Evolutionary conservation across 2,329 filamentous ascomycete species (phyloP).

Genomic region (Scedosporium minutisporum): DNA sequence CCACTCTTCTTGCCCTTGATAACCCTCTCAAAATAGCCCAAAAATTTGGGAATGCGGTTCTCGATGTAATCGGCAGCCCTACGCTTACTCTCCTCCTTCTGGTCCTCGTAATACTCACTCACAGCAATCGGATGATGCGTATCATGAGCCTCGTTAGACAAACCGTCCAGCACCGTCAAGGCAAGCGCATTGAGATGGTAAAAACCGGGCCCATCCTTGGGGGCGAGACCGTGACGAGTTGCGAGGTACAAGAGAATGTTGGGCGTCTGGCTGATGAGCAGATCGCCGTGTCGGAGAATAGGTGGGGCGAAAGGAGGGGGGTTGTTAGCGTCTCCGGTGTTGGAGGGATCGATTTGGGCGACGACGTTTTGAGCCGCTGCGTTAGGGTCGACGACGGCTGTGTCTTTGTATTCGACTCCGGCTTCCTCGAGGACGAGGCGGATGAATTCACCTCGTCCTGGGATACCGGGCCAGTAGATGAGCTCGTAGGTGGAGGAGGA

Average conservation of each 20-base stretch:
- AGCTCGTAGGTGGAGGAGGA: slow-evolving; percentile 42
- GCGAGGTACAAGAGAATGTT: slow-evolving; percentile 67
- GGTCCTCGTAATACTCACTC: slow-evolving; percentile 60
- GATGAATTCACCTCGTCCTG: slow-evolving; percentile 66
- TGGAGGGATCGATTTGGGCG: slow-evolving; percentile 32
- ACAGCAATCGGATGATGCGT: slow-evolving; percentile 62
- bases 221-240: slow-evolving; percentile 46
- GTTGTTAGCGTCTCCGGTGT: slow-evolving; percentile 44
- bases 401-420: slow-evolving; percentile 54
- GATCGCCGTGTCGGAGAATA: slow-evolving; percentile 49
- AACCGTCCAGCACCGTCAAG: slow-evolving; percentile 60
- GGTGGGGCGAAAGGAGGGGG: slow-evolving; percentile 60
- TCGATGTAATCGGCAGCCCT: slow-evolving; percentile 48
- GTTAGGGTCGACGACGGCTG: slow-evolving; percentile 24
- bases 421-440: slow-evolving; percentile 65
- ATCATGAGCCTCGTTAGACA: slow-evolving; percentile 65
- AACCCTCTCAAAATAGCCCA: slow-evolving; percentile 60
- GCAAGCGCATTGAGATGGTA: slow-evolving; percentile 54
- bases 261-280: slow-evolving; percentile 59
- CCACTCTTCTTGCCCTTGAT: slow-evolving; percentile 47
- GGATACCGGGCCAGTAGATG: slow-evolving; percentile 62
- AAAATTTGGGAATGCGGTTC: slow-evolving; percentile 60
- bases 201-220: slow-evolving; percentile 30
- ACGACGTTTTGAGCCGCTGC: slow-evolving; percentile 43
- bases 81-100: slow-evolving; percentile 56